phyloP scores from a whole-genome alignment of 2,329 filamentous ascomycete genomes.

The Coniosporium tulheliwenetii region DNA sequence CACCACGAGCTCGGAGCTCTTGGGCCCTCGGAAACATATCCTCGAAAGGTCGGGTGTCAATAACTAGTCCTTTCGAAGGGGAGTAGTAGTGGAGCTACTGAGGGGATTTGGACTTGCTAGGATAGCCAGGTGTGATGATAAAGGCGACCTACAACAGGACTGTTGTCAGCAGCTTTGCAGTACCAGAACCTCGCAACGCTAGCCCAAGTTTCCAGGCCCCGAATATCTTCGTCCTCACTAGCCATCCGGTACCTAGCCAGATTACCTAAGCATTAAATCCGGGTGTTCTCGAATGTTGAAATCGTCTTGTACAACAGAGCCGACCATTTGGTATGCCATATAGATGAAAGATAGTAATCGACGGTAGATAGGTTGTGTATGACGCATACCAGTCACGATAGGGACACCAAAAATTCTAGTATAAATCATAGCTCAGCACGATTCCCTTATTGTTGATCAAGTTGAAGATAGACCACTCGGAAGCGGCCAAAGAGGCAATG shows the following conservation, averaged over 20 bases:
- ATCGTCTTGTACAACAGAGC: constrained; percentile 75
- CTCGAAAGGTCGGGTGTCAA: constrained; percentile 51
- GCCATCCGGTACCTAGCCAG: constrained; percentile 79
- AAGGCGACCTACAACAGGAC: constrained; percentile 59
- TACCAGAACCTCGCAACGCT: constrained; percentile 74
- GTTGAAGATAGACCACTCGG: no score
- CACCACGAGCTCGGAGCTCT: no score
- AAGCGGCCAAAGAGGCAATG: no score
- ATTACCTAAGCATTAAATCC: constrained; percentile 88
- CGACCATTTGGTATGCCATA: constrained; percentile 79
- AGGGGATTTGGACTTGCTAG: constrained; percentile 51
- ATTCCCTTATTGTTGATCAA: no score
- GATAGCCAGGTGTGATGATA: constrained; percentile 88
- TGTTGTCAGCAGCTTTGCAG: constrained; percentile 60
- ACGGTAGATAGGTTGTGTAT: no score
- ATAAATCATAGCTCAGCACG: no score
- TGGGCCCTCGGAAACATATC: no score
- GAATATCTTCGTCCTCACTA: constrained; percentile 67
- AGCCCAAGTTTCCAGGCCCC: constrained; percentile 68
- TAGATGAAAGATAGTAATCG: constrained; percentile 50
- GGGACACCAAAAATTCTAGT: no score
- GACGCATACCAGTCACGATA: no score
- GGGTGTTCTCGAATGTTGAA: constrained; percentile 67
- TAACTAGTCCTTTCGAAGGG: constrained; percentile 57
- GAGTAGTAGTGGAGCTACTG: constrained; percentile 60